Percentiles rank a stretch among this genome's conserved stretches.
Evolutionary conservation across 345 rosid genomes (phyloP).

Genomic region (Adansonia digitata): DNA sequence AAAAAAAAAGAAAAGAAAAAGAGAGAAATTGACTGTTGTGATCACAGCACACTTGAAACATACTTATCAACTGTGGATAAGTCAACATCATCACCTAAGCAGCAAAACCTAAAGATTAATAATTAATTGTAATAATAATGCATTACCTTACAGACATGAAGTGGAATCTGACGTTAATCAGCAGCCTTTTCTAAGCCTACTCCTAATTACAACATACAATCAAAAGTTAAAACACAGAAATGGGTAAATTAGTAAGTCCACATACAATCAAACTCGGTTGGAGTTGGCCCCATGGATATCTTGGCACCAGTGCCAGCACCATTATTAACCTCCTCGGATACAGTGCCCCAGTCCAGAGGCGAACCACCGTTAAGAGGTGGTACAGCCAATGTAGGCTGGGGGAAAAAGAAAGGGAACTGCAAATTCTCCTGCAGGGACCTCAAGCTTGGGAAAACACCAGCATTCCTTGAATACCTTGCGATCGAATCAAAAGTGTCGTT

Average conservation of each 20-base stretch:
- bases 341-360: slow-evolving; percentile 32
- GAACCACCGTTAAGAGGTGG: slow-evolving; percentile 24
- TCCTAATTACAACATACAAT: neutral
- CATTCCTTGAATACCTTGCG: slow-evolving; percentile 26
- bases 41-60: slow-evolving; percentile 2
- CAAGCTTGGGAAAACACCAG: slow-evolving; percentile 50
- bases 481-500: neutral
- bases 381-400: slow-evolving; percentile 24
- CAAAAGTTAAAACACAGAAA: neutral
- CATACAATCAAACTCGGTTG: slow-evolving; percentile 69
- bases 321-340: slow-evolving; percentile 20
- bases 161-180: neutral
- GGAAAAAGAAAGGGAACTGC: slow-evolving; percentile 52
- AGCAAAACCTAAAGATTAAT: neutral
- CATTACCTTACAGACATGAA: neutral
- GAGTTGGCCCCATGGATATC: slow-evolving; percentile 34
- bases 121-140: neutral
- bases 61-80: neutral
- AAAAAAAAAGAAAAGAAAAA: neutral
- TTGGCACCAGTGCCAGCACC: slow-evolving; percentile 27
- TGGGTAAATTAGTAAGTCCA: slow-evolving; percentile 44
- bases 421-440: slow-evolving; percentile 81
- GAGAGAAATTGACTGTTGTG: neutral
- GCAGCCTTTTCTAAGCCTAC: neutral
- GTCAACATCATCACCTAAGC: slow-evolving; percentile 1